Evolutionary conservation across 2,329 filamentous ascomycete species (phyloP).

Genomic region (Elsinoe batatas): DNA sequence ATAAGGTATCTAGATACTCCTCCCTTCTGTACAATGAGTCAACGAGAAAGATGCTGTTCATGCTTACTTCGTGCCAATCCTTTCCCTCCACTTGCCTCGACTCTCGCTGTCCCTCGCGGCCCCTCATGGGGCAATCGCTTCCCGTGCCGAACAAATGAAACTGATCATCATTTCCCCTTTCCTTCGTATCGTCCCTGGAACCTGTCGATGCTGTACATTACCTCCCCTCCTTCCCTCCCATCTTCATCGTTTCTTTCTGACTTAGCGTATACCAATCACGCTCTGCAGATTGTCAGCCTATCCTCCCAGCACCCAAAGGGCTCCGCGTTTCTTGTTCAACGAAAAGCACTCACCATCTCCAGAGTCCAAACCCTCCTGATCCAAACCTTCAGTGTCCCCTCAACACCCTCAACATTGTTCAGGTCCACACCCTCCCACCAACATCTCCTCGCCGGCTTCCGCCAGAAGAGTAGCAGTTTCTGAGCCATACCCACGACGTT

Average conservation of each 20-base stretch:
- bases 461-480: conserved; percentile 94
- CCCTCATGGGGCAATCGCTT: not conserved
- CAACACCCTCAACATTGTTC: conserved; percentile 76
- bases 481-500: conserved; percentile 94
- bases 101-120: not conserved
- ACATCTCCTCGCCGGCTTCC: conserved; percentile 88
- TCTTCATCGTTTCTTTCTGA: not conserved
- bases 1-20: conserved; percentile 9
- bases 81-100: not conserved
- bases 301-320: not conserved
- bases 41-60: not conserved
- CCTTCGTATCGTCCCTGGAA: not conserved
- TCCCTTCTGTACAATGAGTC: conserved; percentile 5
- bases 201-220: not conserved
- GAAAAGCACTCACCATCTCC: conserved; percentile 63
- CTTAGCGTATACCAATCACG: conserved; percentile 21
- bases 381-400: conserved; percentile 94
- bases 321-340: not conserved
- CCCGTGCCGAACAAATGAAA: conserved; percentile 9
- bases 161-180: not conserved
- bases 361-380: conserved; percentile 96
- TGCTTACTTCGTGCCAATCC: not conserved
- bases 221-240: not conserved
- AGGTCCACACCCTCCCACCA: conserved; percentile 99
- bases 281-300: conserved; percentile 16